phyloP scores from a whole-genome alignment of 169 alveolate genomes.

The Theileria orientalis region DNA sequence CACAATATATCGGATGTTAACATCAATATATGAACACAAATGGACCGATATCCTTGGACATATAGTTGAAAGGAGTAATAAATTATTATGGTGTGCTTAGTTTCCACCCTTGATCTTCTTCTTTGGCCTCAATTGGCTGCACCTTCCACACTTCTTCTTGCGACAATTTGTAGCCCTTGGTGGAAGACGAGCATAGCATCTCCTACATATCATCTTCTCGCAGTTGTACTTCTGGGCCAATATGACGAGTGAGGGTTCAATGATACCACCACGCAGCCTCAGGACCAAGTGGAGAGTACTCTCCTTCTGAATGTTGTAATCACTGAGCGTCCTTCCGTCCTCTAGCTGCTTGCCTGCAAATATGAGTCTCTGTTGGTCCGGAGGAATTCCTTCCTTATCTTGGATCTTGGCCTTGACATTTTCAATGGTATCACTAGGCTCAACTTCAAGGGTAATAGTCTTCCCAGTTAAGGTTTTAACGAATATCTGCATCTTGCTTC shows the following conservation, averaged over 20 bases:
- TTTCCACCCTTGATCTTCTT: conserved; percentile 94
- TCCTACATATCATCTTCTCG: conserved; percentile 96
- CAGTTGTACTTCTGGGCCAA: conserved; percentile 98
- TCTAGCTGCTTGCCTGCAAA: conserved; percentile 99
- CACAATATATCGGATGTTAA: background rate
- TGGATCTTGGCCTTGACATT: conserved; percentile 96
- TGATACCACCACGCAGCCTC: conserved; percentile 99
- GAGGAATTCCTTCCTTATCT: conserved; percentile 98
- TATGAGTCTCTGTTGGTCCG: conserved; percentile 98
- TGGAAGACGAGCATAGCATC: conserved; percentile 99
- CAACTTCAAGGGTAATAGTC: conserved; percentile 94
- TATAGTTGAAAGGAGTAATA: background rate
- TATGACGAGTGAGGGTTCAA: conserved; percentile 97
- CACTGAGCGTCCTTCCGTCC: conserved; percentile 97
- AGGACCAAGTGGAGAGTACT: conserved; percentile 97
- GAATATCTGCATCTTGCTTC: conserved; percentile 87
- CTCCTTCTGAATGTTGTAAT: conserved; percentile 97
- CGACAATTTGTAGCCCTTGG: conserved; percentile 99
- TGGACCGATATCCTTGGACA: background rate
- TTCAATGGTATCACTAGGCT: conserved; percentile 95
- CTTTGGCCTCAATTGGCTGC: conserved; percentile 98
- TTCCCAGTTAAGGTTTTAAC: conserved; percentile 97
- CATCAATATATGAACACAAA: background rate
- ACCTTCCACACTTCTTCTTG: conserved; percentile 99
- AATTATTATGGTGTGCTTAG: conserved; percentile 17